Evolutionary conservation across 1,139 yeast species (phyloP).

Genomic region (Suhomyces taliae): DNA sequence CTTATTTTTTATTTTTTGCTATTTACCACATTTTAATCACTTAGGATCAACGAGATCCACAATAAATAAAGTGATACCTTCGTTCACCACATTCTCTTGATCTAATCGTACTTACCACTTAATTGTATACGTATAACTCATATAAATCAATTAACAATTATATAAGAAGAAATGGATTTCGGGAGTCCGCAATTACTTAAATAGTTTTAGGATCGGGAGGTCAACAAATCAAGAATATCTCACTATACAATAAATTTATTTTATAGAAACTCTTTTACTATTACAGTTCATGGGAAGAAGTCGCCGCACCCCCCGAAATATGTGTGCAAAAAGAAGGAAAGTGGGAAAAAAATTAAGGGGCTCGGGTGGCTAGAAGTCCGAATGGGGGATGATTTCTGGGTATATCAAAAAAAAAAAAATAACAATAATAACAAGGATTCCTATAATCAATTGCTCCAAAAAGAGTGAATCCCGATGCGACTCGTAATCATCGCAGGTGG

Average conservation of each 20-base stretch:
- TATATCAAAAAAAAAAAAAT: not conserved
- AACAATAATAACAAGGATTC: not conserved
- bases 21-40: too few species aligned
- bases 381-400: not conserved
- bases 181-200: not conserved
- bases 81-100: not conserved
- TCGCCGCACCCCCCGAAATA: not conserved
- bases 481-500: too few species aligned
- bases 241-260: not conserved
- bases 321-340: not conserved
- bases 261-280: not conserved
- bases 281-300: not conserved
- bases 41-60: too few species aligned
- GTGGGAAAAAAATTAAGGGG: slow-evolving; percentile 1
- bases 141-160: not conserved
- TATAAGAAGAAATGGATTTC: not conserved
- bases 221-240: not conserved
- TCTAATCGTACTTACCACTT: slow-evolving; percentile 4
- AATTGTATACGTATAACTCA: slow-evolving; percentile 7
- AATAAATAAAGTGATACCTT: too few species aligned
- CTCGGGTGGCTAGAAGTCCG: slow-evolving; percentile 1
- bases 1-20: too few species aligned
- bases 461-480: too few species aligned
- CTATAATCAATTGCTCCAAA: not conserved
- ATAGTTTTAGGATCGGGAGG: not conserved